Conservation (phyloP, 2,329 filamentous ascomycete genomes). For the Ascochyta pisi region DNA sequence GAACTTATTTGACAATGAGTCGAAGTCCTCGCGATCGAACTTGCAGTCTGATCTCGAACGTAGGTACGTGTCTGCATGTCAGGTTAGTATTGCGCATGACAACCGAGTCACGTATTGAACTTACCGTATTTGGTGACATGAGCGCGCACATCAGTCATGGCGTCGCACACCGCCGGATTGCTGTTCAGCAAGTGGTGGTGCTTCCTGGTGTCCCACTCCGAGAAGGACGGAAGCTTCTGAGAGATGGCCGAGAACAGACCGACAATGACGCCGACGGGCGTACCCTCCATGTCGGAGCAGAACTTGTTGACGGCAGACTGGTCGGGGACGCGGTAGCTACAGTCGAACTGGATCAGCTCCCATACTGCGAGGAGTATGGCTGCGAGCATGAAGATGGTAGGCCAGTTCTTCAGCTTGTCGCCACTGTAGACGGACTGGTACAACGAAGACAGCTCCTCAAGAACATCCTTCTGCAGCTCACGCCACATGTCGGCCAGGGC, state of each 20-base stretch:
- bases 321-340: constrained; percentile 92
- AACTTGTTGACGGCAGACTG: constrained; percentile 87
- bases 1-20: constrained; percentile 97
- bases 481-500: constrained; percentile 98
- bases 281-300: constrained; percentile 95
- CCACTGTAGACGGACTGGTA: constrained; percentile 99
- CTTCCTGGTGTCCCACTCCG: constrained; percentile 91
- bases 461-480: constrained; percentile 92
- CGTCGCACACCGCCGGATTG: constrained; percentile 90
- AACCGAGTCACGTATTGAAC: constrained; percentile 45
- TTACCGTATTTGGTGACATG: constrained; percentile 94
- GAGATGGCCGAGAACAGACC: constrained; percentile 98
- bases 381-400: constrained; percentile 96
- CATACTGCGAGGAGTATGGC: constrained; percentile 92
- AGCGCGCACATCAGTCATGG: constrained; percentile 92
- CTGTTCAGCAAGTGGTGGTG: constrained; percentile 91
- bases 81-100: constrained; percentile 50
- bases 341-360: constrained; percentile 99
- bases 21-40: constrained; percentile 92
- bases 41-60: constrained; percentile 78
- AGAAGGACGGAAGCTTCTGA: constrained; percentile 90
- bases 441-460: constrained; percentile 88
- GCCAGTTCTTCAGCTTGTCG: constrained; percentile 98
- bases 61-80: constrained; percentile 78
- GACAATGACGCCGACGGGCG: constrained; percentile 93